Conservation (phyloP, 2,329 filamentous ascomycete species). For the Neoascochyta sp. region DNA sequence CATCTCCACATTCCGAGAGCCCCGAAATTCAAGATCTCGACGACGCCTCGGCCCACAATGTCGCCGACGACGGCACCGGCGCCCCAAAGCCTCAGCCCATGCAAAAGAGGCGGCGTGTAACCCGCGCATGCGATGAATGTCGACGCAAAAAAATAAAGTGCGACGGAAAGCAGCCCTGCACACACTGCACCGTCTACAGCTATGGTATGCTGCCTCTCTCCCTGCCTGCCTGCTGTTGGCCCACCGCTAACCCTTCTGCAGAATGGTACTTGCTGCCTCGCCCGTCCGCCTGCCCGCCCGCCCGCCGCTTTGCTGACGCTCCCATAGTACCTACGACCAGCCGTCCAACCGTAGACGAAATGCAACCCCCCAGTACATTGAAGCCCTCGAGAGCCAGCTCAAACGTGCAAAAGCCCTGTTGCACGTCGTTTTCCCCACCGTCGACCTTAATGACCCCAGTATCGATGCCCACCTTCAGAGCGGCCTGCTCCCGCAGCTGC, state of each 20-base stretch:
- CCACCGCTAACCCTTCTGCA: too few relatives aligned
- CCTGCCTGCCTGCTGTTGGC: conserved; percentile 1
- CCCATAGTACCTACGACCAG: conserved; percentile 72
- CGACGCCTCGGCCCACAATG: conserved; percentile 32
- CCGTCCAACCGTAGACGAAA: conserved; percentile 88
- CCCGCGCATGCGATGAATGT: conserved; percentile 43
- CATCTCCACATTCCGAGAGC: conserved; percentile 26
- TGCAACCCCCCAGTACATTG: conserved; percentile 87
- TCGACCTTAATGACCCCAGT: conserved; percentile 79
- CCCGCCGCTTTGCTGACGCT: conserved; percentile 6
- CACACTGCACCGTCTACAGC: conserved; percentile 96
- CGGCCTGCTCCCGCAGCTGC: conserved; percentile 51
- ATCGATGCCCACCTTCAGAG: conserved; percentile 75
- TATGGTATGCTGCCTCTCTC: conserved; percentile 69
- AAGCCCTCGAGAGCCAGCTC: conserved; percentile 77
- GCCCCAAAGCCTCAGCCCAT: conserved; percentile 35
- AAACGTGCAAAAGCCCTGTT: conserved; percentile 79
- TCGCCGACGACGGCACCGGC: conserved; percentile 31
- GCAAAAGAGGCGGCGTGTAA: conserved; percentile 44
- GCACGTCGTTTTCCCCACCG: conserved; percentile 73
- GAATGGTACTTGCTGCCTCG: conserved; percentile 3
- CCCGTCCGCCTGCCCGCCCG: background rate
- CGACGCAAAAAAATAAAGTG: conserved; percentile 54
- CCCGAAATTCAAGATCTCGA: conserved; percentile 32
- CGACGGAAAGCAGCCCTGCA: conserved; percentile 57